phyloP scores from a whole-genome alignment of 2,329 filamentous ascomycete genomes.

The Plectosphaerella plurivora region DNA sequence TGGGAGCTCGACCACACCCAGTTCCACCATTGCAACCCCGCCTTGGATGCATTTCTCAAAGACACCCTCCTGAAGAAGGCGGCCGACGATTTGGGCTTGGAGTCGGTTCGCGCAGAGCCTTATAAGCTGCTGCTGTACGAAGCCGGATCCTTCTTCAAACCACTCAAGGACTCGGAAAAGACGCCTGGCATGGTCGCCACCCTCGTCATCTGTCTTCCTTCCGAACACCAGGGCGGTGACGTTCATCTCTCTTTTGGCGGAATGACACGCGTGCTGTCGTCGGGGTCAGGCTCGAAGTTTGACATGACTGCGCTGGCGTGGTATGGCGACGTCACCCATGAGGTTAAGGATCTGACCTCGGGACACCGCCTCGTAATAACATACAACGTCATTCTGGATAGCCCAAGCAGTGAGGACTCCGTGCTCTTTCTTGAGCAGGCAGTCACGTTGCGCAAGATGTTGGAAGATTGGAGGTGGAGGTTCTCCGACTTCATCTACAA shows the following conservation, averaged over 20 bases:
- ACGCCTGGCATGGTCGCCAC: constrained; percentile 44
- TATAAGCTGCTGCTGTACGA: constrained; percentile 48
- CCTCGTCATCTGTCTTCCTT: constrained; percentile 43
- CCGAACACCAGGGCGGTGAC: constrained; percentile 40
- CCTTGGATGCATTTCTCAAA: constrained; percentile 22
- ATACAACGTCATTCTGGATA: constrained; percentile 38
- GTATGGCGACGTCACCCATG: constrained; percentile 50
- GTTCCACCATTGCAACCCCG: constrained; percentile 28
- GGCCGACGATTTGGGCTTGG: constrained; percentile 24
- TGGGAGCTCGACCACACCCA: constrained; percentile 35
- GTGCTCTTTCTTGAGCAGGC: not conserved
- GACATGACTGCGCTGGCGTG: constrained; percentile 13
- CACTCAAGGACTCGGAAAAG: constrained; percentile 40
- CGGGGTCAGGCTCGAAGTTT: not conserved
- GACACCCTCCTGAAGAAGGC: constrained; percentile 16
- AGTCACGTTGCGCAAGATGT: too few species aligned
- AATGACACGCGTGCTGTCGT: constrained; percentile 13
- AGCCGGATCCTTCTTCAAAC: constrained; percentile 42
- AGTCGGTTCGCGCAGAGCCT: constrained; percentile 27
- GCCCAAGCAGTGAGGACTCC: not conserved
- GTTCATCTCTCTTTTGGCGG: constrained; percentile 25
- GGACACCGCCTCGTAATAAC: constrained; percentile 47
- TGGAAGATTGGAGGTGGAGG: too few species aligned
- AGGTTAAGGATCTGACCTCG: constrained; percentile 39
- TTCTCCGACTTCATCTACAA: not conserved